These are phyloP conservation scores for Bothriochloa decipiens DNA, from an alignment of 176 grass and related monocot species.

Conservation along the genomic window DNA sequence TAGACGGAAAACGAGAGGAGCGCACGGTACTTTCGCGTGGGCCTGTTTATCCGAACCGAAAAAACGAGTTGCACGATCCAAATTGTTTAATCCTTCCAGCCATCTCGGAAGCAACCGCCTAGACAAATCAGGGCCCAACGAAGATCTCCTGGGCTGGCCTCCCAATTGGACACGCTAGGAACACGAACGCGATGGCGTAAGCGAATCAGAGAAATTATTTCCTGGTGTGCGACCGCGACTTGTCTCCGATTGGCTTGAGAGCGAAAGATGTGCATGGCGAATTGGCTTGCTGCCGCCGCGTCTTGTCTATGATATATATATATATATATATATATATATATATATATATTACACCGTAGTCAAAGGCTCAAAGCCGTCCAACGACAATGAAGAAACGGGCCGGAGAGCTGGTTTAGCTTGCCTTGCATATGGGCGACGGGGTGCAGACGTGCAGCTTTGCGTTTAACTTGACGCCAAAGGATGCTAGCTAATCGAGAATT, in stretches of 20 bases:
- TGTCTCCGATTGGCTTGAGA: neutral
- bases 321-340: too few species aligned
- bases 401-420: neutral
- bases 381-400: neutral
- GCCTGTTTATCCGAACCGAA: slow-evolving; percentile 25
- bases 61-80: slow-evolving; percentile 26
- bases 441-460: neutral
- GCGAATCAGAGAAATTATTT: slow-evolving; percentile 12
- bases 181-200: slow-evolving; percentile 23
- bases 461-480: neutral
- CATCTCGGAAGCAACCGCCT: neutral
- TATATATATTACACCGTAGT: too few species aligned
- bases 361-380: neutral
- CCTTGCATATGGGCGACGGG: neutral
- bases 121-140: neutral
- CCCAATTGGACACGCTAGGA: neutral
- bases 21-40: neutral
- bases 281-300: neutral
- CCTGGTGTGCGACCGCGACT: slow-evolving; percentile 16
- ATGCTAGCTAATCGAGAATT: neutral
- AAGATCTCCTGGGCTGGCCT: neutral
- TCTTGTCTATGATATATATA: neutral
- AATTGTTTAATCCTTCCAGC: slow-evolving; percentile 25
- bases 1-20: too few species aligned
- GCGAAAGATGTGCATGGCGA: neutral